Evolutionary conservation across 371 early-diverging fungal genomes (phyloP).

Genomic region (Mucor racemosus): DNA sequence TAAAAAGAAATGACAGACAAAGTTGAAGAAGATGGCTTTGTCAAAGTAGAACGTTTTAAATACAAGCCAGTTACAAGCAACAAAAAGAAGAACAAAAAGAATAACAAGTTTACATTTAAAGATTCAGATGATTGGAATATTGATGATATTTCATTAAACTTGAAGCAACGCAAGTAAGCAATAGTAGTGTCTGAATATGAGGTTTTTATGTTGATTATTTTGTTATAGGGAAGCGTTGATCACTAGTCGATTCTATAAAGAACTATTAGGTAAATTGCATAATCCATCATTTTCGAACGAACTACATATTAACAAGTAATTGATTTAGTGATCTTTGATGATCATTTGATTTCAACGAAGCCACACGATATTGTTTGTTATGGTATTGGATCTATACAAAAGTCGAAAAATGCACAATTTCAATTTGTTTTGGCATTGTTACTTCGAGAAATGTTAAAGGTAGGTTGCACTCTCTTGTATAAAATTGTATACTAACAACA

Average conservation of each 20-base stretch:
- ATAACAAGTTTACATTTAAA: conserved; percentile 30
- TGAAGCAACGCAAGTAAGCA: conserved; percentile 38
- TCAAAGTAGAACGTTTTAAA: conserved; percentile 31
- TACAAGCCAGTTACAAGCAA: conserved; percentile 27
- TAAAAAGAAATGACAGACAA: conserved; percentile 20
- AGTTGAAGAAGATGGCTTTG: conserved; percentile 31
- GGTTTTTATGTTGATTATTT: background rate
- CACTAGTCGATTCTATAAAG: conserved; percentile 43
- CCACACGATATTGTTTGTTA: conserved; percentile 62
- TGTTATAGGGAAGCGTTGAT: conserved; percentile 30
- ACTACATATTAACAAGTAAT: background rate
- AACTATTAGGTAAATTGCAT: conserved; percentile 24
- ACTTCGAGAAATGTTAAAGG: conserved; percentile 56
- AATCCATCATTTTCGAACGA: background rate
- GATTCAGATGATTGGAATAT: conserved; percentile 43
- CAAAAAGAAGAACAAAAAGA: conserved; percentile 28
- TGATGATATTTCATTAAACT: conserved; percentile 28
- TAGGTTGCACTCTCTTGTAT: conserved; percentile 8
- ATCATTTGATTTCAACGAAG: conserved; percentile 24
- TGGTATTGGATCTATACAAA: conserved; percentile 67
- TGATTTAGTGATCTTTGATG: conserved; percentile 29
- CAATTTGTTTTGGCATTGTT: conserved; percentile 61
- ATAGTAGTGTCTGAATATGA: no score
- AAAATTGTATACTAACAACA: background rate
- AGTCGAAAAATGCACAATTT: conserved; percentile 61